Base-by-base conservation (phyloP, 1,284 basidiomycete genomes). In the Tilletia walkeri region DNA sequence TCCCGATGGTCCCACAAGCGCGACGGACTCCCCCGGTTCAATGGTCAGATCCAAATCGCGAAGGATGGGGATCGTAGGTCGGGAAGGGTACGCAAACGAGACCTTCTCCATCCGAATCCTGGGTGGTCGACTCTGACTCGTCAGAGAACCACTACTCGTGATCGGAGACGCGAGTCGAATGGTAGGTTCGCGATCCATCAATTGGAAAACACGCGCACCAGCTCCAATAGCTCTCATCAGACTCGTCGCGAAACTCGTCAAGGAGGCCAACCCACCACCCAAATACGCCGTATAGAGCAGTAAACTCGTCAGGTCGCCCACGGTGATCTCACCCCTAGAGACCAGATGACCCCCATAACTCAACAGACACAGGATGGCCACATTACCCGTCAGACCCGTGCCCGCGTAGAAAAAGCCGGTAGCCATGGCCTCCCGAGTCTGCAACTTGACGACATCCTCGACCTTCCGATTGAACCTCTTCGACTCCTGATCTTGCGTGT, bases 301-400 rank as follows among this genome's bases (percentile, higher is more conserved):
- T 70, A 98, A 85, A 80, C 92, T 94, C 0, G 80, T 81, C 18
- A 82, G 67, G 34, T 82, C 81, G n/a, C 81, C 81, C 9, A 82
- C 80, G 5, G 92, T 91, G 79, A 99, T 95, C 53, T 89, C 88
- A 2, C 93, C 93, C 34, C 88, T 87, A 20, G 92, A 91, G 16
- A 98, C 95, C 3, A 99, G 88, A 50, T 91, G 91, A 0, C 95
- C 95, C 66, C 94, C 96, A 80, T 97, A 99, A 56, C 93, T 93
- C 47, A 99, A 86, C 48, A 99, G 85, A 66, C 91, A 92, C 56
- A 99, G 86, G 72, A 98, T 86, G 0, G 94, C 94, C 63, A 96
- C 88, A 83, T 99, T 99, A 10, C 96, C 96, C 67, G 94, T 94
- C 88, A 95, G 92, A 0, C 94, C 94, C 0, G 92, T 95, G 16